Evolutionary conservation across 305 asterid species (phyloP), one percentile per base, ranked within the genome.

Genomic region (Petunia hybrid): DNA sequence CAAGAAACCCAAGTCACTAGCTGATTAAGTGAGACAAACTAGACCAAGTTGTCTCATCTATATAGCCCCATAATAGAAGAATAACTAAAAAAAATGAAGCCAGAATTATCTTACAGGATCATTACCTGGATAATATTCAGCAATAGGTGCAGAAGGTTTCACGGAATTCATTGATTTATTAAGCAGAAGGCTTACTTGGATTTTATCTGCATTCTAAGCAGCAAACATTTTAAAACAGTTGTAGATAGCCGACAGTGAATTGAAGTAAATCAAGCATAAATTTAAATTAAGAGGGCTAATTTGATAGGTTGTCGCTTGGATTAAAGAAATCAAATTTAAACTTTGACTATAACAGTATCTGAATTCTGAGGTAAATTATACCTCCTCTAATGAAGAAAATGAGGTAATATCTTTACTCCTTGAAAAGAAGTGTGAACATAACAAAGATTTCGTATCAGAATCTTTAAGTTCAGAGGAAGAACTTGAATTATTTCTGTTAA

Each of bases 41-140:
- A 55, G 45, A 35, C 73, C 83, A 16, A 48, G 66, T 57, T 59
- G 64, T 10, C 43, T 36, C 78, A 73, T 51, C 46, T 48, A 51
- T 51, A 51, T 51, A 38, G 35, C 61, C 45, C n/a, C 63, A 51
- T 8, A 74, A 74, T 51, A 38, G 48, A 46, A 53, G 45, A 13
- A 67, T 53, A 40, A 14, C 22, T 43, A 39, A 70, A 39, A 65
- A 8, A 67, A 63, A 61, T 8, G 41, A 56, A 83, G 46, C 63
- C 46, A 76, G 36, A 66, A 63, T 8, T 73, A 65, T 48, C 38
- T 63, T 60, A 62, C 76, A 78, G 87, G 56, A 66, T 51, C 67
- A 79, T 78, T 70, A 94, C 99, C 99, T 86, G 98, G 98, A 91
- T 86, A 90, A 85, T 89, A 95, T 85, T 94, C 93, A n/a, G 97